Base-by-base conservation (phyloP, 495 filamentous ascomycete genomes). In the Aspergillus avenaceus region DNA sequence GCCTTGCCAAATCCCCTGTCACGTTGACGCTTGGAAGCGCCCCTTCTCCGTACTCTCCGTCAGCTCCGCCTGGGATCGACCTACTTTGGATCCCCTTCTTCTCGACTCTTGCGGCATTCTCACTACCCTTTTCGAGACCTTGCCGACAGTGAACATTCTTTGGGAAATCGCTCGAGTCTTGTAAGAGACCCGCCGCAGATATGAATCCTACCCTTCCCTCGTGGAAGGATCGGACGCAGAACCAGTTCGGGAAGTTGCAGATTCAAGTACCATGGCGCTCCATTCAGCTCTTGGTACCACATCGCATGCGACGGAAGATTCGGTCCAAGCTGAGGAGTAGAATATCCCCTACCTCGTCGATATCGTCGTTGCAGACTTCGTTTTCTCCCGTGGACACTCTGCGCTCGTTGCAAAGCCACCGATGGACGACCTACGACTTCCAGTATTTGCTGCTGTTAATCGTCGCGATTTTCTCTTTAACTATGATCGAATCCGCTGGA, bases 401-500 rank as follows among this genome's bases (percentile, higher is more conserved):
- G 41, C 76, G 78, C 22, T 78, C 84, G 14, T 73, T 97, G 41
- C 83, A 84, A 47, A 72, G 76, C 40, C 85, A 92, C 62, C 81
- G 78, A 46, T 97, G 91, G 92, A 87, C 84, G 3, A 68, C 83
- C 50, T 90, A 90, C 67, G 92, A 97, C 71, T 81, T 84, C 44
- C 92, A 96, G 64, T 91, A 97, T 60, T 59, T 92, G 18, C 65
- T 92, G 21, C 63, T 93, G 25, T 74, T 86, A 38, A 80, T 85
- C 25, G 63, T 90, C 38, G 82, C 80, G 56, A 81, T 93, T 52
- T 96, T 95, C 70, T 88, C 86, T 25, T 74, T 96, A 28, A 88
- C 74, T 54, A 80, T 96, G 53, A 86, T 90, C 45, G 84, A 89
- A 58, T 71, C 78, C 6, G 86, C 88, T 1, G 85, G 86, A 3